Base-by-base conservation (phyloP, 495 filamentous ascomycete species). In the Neurospora sp. region DNA sequence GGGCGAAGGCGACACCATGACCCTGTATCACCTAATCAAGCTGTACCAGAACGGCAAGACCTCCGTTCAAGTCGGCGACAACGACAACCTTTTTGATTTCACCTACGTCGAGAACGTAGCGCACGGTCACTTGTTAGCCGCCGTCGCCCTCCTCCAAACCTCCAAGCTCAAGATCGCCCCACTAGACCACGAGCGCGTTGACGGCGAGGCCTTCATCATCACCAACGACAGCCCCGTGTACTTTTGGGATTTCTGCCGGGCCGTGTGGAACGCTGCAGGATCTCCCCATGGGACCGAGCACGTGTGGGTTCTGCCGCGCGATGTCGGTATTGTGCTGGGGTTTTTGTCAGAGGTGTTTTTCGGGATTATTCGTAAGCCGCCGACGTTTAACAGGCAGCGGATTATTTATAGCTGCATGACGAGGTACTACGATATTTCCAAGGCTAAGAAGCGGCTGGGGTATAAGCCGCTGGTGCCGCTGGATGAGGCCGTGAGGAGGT, bases 161-260 rank as follows among this genome's bases (percentile, higher is more conserved):
- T 82, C 89, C 71, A 82, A 85, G 38, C 81, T 88, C 48, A 81
- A 85, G 42, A 87, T 85, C 48, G 83, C 84, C 17, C 89, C 91
- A 11, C 85, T 94, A 34, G 90, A 92, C 80, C 83, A 90, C 78
- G 93, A 96, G 82, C 86, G 86, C 37, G 93, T 97, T 15, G 96
- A 98, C 79, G 96, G 96, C 45, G 94, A 98, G 81, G 92, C 92
- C 31, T 99, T 98, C 88, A 89, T 97, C 81, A 91, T 99, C 81
- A 98, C 96, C 73, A 98, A 99, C 81, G 94, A 92, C 78, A 85
- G 87, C 71, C 96, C 96, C 1, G 85, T 97, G 31, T 97, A 97
- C 79, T 99, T 99, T 86, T 99, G 95, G 95, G 96, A 99, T 79
- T 92, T 95, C 77, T 87, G 90, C 42, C 90, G 93, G 45, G 86